Conservation (phyloP, 2,329 filamentous ascomycete species). For the Xylaria sp. region DNA sequence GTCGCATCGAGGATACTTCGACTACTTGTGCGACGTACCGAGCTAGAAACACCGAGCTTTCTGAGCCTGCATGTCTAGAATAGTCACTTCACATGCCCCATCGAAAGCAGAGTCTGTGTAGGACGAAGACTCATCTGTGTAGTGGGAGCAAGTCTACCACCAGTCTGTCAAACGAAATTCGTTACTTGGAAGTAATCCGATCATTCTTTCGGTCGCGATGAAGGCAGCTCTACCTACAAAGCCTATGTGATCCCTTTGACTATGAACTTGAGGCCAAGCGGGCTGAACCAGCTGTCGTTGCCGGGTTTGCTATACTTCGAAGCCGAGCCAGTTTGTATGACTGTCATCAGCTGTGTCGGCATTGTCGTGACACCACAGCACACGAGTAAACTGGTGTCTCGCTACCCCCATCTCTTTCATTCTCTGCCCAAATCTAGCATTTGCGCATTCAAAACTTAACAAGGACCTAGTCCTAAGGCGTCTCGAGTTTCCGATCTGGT, state of each 20-base stretch:
- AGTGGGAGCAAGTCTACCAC: slow-evolving; percentile 39
- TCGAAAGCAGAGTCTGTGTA: slow-evolving; percentile 47
- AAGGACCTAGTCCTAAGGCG: background rate
- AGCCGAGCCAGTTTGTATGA: slow-evolving; percentile 10
- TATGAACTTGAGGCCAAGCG: slow-evolving; percentile 18
- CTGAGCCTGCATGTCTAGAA: slow-evolving; percentile 40
- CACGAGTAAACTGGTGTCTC: slow-evolving; percentile 14
- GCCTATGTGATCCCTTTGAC: slow-evolving; percentile 38
- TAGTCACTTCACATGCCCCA: slow-evolving; percentile 39
- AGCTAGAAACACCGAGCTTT: slow-evolving; percentile 36
- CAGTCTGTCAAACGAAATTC: slow-evolving; percentile 38
- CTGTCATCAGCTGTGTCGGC: slow-evolving; percentile 25
- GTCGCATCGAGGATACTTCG: slow-evolving; percentile 5
- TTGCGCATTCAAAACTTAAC: slow-evolving; percentile 10
- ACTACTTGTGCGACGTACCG: slow-evolving; percentile 31
- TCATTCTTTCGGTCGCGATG: slow-evolving; percentile 40
- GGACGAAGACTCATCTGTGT: slow-evolving; percentile 45
- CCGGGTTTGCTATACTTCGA: slow-evolving; percentile 16
- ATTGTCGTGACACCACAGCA: slow-evolving; percentile 28
- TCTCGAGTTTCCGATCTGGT: slow-evolving; percentile 9
- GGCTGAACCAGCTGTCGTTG: slow-evolving; percentile 22
- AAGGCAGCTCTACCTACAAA: slow-evolving; percentile 38
- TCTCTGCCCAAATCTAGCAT: slow-evolving; percentile 16
- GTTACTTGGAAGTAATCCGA: slow-evolving; percentile 38
- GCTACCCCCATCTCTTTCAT: slow-evolving; percentile 10